Evolutionary conservation across 148 eudicot species (phyloP).

Genomic region (Spergularia bocconei): DNA sequence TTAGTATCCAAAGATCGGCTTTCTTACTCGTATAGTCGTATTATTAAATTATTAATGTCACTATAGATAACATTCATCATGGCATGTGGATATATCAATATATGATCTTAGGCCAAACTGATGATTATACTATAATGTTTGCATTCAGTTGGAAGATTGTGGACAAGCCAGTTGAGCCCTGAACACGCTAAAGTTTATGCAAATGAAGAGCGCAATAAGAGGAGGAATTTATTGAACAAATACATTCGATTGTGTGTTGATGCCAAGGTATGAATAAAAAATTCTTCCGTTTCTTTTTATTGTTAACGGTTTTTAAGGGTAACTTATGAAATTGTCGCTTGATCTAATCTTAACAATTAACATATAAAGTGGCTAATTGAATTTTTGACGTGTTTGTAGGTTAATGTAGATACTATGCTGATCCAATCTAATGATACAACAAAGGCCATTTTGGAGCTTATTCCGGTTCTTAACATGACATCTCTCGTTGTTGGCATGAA

Average conservation of each 20-base stretch:
- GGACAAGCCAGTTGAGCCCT: constrained; percentile 52
- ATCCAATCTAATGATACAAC: constrained; percentile 52
- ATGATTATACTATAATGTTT: no score
- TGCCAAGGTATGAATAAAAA: constrained; percentile 33
- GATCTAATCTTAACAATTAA: no score
- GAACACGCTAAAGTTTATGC: constrained; percentile 44
- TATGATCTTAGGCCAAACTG: no score
- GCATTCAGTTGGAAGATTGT: constrained; percentile 54
- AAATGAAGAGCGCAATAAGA: constrained; percentile 47
- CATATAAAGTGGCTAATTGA: no score
- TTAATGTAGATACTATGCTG: constrained; percentile 54
- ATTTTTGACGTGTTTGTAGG: constrained; percentile 25
- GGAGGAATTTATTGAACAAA: constrained; percentile 46
- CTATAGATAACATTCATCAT: no score
- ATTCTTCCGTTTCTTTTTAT: no score
- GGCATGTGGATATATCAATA: no score
- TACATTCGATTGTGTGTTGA: constrained; percentile 54
- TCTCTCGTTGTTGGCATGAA: constrained; percentile 61
- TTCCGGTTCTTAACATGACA: constrained; percentile 51
- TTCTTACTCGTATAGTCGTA: no score
- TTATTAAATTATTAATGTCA: no score
- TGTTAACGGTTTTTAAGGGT: no score
- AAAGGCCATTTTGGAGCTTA: constrained; percentile 58
- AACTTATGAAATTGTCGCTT: no score
- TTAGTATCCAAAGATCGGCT: no score